These are phyloP conservation scores for Globisporangium uncinulatum DNA, from an alignment of 352 stramenopile genomes.

Conservation along the genomic window DNA sequence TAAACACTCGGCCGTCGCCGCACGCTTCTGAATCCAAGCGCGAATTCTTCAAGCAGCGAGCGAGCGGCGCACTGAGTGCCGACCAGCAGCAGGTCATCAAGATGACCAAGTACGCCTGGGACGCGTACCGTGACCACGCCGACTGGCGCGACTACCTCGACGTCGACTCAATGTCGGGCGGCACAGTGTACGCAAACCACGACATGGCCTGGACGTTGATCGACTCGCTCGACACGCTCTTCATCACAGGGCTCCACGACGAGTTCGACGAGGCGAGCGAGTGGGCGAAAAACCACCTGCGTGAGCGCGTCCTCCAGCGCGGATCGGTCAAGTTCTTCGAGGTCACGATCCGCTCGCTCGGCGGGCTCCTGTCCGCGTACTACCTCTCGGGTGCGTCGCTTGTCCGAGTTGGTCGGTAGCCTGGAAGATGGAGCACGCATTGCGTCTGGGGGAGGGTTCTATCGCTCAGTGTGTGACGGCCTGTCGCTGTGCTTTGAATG, in stretches of 20 bases:
- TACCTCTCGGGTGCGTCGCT: constrained; percentile 30
- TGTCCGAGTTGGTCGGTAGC: too few species aligned
- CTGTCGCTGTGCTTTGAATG: neutral
- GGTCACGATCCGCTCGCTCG: constrained; percentile 50
- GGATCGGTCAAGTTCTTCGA: constrained; percentile 56
- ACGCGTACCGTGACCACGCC: constrained; percentile 35
- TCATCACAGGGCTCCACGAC: constrained; percentile 49
- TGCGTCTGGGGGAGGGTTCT: neutral
- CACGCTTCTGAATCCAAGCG: constrained; percentile 3
- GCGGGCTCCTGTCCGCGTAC: constrained; percentile 48
- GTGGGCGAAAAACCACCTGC: constrained; percentile 46
- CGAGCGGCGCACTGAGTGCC: constrained; percentile 15
- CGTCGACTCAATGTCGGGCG: constrained; percentile 16
- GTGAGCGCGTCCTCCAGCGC: constrained; percentile 22
- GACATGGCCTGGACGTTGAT: constrained; percentile 61
- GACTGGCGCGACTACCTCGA: constrained; percentile 36
- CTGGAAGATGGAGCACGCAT: too few species aligned
- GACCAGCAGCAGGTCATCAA: constrained; percentile 42
- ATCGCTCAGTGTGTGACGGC: too few species aligned
- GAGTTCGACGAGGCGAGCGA: constrained; percentile 57
- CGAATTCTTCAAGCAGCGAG: constrained; percentile 18
- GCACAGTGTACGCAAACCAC: constrained; percentile 29
- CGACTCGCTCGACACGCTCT: constrained; percentile 67
- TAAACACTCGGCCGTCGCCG: too few species aligned
- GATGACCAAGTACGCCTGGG: constrained; percentile 55